Conservation (phyloP, 805 yeast genomes). For the Sungouiozyma intestinalis region DNA sequence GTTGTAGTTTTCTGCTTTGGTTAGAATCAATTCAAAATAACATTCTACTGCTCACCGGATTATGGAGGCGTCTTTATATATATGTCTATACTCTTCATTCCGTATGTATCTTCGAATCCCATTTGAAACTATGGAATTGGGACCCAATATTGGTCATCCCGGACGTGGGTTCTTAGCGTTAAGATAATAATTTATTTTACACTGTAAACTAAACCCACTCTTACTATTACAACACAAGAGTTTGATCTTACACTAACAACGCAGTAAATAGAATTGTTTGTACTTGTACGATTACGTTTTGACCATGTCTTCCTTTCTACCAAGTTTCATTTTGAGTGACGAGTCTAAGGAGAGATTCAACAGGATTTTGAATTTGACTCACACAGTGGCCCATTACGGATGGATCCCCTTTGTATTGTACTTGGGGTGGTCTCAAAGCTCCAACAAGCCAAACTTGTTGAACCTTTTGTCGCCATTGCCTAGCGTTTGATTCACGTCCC, state of each 20-base stretch:
- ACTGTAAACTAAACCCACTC: no score
- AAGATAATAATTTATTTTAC: no score
- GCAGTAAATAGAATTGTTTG: no score
- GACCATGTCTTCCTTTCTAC: slow-evolving; percentile 12
- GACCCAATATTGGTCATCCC: no score
- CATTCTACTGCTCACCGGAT: not conserved
- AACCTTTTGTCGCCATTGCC: slow-evolving; percentile 30
- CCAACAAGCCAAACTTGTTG: slow-evolving; percentile 76
- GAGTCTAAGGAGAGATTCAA: slow-evolving; percentile 70
- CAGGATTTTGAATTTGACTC: slow-evolving; percentile 71
- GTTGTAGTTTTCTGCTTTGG: slow-evolving; percentile 36
- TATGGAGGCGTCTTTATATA: not conserved
- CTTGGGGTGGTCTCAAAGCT: slow-evolving; percentile 75
- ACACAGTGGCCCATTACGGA: slow-evolving; percentile 87
- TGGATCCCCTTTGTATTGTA: slow-evolving; percentile 93
- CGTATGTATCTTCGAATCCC: not conserved
- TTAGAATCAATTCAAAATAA: not conserved
- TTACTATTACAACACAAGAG: no score
- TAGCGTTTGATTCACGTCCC: slow-evolving; percentile 20
- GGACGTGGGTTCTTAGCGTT: not conserved
- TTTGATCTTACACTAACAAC: no score
- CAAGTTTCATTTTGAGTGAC: slow-evolving; percentile 30
- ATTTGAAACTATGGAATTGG: not conserved
- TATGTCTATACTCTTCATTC: not conserved
- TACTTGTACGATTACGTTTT: no score